Base-by-base conservation (phyloP, 2,329 filamentous ascomycete species). In the Ascomycota sp. region DNA sequence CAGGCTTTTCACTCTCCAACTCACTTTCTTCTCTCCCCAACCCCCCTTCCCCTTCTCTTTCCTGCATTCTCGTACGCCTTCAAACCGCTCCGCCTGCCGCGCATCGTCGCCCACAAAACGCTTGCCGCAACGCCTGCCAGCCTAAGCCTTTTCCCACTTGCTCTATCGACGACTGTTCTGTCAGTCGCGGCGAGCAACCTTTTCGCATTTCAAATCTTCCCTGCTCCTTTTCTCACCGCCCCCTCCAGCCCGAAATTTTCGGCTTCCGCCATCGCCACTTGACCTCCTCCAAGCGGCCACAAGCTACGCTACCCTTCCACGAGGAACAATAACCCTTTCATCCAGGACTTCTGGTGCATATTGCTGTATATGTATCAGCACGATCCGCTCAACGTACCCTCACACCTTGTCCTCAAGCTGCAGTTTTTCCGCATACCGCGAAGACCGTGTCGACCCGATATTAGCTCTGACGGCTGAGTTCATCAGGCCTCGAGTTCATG, bases 341-440 rank as follows among this genome's bases (percentile, higher is more conserved):
- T 44, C 44, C 51, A 53, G 45, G 35, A 43, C 39, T 43, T 37
- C 38, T 44, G 42, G 41, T 37, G 42, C 46, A 55, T 48, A 50
- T 52, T 53, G 51, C 54, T 77, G 82, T 92, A 79, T 91, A 92
- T 92, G 83, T 92, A 92, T 92, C 83, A 83, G 81, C 77, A 81
- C 80, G 77, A 78, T 74, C 57, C 67, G 54, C 71, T 71, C 72
- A 72, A 79, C 78, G 74, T 82, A 75, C 83, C 81, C 74, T 80
- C 76, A 80, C 76, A 86, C 76, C 81, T 21, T 21, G 5, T 81
- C 68, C 73, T 81, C 68, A 81, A 82, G 79, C 81, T 91, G 79
- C 82, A 84, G 72, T 68, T 76, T 71, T 91, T 91, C 80, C 82
- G 82, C 72, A 83, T 80, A 78, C 69, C 75, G 74, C 76, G 79